Evolutionary conservation across 2,329 filamentous ascomycete species (phyloP), one percentile per base, ranked within the genome.

Genomic region (Phaeosphaeriaceae sp.): DNA sequence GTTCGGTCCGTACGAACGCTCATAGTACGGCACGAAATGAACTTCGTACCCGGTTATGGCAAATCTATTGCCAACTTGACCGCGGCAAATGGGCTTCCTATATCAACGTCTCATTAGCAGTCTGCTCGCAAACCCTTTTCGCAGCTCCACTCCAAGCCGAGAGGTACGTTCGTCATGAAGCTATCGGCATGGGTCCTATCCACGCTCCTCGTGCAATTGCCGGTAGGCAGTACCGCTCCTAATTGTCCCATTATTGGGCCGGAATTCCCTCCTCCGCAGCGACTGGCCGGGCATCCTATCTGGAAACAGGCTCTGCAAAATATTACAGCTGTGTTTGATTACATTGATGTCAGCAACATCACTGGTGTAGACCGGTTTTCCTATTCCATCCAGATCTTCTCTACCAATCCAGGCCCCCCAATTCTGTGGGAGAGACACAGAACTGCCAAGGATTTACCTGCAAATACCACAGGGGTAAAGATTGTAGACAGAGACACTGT

Each of bases 401-500:
- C 58, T 11, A 61, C 57, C 8, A 62, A 64, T 40, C 53, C 61
- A 1, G 60, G 52, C 6, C 21, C 44, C 2, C 49, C 54, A 7
- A 48, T 59, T 3, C 48, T 66, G 3, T 63, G 57, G 53, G 55
- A 66, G 15, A 32, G 60, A n/a, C 46, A 66, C 40, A 52, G 56
- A 3, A 64, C 60, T 5, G 54, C 59, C 1, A 52, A 42, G n/a
- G 48, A 60, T 21, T 17, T 66, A 6, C 54, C 54, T 5, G 21
- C 20, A 3, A 42, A 63, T 23, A 61, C 60, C 4, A 47, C 55
- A 11, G 60, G 59, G 6, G 60, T 63, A 33, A 61, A 42, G 28
- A 16, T 38, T 20, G 55, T 58, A 2, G 70, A 77, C 51, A 71
- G 63, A 15, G 58, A 78, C 50, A 74, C 70, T 39, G 75, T 79